phyloP scores from a whole-genome alignment of 2,329 filamentous ascomycete species.

The Botrytis elliptica region DNA sequence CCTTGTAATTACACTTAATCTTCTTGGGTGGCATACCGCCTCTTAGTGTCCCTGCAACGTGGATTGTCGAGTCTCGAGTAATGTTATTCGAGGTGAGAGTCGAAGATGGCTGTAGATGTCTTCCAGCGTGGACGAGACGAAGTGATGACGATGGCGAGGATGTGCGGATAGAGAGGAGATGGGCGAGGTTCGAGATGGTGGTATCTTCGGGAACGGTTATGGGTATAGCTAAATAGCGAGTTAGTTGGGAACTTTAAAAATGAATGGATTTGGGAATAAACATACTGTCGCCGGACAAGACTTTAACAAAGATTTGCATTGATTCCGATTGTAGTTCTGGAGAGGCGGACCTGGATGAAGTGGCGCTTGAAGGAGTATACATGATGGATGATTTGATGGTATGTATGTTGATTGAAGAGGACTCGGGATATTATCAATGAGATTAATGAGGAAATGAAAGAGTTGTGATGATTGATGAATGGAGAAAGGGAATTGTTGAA shows the following conservation, averaged over 20 bases:
- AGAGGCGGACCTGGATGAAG: conserved; percentile 38
- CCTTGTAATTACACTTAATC: conserved; percentile 82
- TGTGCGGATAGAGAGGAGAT: conserved; percentile 57
- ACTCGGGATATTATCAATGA: neutral
- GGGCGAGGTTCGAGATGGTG: conserved; percentile 54
- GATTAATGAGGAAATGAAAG: neutral
- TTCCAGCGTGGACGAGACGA: conserved; percentile 57
- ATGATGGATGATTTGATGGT: conserved; percentile 25
- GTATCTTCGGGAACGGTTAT: conserved; percentile 54
- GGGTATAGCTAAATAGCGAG: conserved; percentile 50
- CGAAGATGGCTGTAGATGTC: conserved; percentile 47
- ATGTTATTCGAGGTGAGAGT: conserved; percentile 50
- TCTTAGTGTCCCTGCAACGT: conserved; percentile 57
- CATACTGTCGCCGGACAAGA: conserved; percentile 57
- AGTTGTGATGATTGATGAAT: neutral
- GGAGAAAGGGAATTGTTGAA: neutral
- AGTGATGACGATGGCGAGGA: conserved; percentile 51
- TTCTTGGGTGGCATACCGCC: conserved; percentile 61
- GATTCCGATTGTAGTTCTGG: conserved; percentile 45
- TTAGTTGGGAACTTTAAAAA: conserved; percentile 21
- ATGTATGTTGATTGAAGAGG: neutral
- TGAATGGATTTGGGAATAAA: conserved; percentile 23
- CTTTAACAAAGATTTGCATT: conserved; percentile 63
- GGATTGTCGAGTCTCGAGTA: conserved; percentile 49
- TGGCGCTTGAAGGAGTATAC: conserved; percentile 29